These are phyloP conservation scores for Bombardia bombarda DNA, from an alignment of 495 filamentous ascomycete species.

Conservation along the genomic window DNA sequence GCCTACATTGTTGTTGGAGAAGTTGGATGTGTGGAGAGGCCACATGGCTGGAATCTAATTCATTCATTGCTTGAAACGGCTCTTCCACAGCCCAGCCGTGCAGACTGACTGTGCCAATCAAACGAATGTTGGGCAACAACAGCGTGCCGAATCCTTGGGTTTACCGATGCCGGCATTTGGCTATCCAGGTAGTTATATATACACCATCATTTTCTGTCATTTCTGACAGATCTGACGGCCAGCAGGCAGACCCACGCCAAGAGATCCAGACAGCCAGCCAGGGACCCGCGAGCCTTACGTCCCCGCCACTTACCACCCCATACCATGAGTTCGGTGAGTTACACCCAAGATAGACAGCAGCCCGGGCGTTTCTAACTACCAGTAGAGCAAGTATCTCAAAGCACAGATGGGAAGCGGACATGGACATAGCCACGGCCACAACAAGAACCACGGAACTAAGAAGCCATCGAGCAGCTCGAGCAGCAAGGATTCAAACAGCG, in stretches of 20 bases:
- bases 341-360: not conserved
- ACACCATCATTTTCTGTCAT: slow-evolving; percentile 8
- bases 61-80: not conserved
- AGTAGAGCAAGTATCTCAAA: not conserved
- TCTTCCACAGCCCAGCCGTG: not conserved
- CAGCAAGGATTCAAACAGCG: not conserved
- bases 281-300: no score
- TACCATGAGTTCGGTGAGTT: not conserved
- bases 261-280: not conserved
- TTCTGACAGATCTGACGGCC: slow-evolving; percentile 10
- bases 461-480: not conserved
- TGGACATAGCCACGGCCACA: not conserved
- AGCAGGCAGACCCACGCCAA: not conserved
- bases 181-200: no score
- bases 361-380: not conserved
- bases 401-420: not conserved
- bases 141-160: slow-evolving; percentile 3
- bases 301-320: not conserved
- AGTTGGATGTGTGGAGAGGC: slow-evolving; percentile 1
- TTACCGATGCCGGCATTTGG: no score
- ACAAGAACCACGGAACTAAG: not conserved
- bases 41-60: not conserved
- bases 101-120: not conserved
- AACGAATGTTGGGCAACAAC: not conserved
- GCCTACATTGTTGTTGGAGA: no score